These are phyloP conservation scores for Blastobotrys persicus DNA, from an alignment of 1,139 yeast species.

Conservation along the genomic window DNA sequence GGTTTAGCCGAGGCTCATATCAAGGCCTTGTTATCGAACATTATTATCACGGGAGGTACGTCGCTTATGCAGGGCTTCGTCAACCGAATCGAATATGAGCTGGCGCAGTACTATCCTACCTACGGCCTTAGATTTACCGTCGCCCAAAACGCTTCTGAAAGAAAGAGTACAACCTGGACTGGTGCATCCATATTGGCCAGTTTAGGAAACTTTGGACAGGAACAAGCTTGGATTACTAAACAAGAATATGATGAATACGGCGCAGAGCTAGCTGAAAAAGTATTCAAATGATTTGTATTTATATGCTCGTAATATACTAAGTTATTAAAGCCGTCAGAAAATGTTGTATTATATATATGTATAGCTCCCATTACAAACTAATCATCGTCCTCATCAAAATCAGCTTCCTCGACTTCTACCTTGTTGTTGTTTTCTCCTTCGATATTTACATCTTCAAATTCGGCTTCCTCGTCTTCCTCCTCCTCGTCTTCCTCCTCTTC, in stretches of 20 bases:
- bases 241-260: conserved; percentile 20
- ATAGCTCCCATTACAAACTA: conserved; percentile 14
- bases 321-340: not conserved
- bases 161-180: conserved; percentile 86
- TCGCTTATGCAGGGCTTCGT: conserved; percentile 80
- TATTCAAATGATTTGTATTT: conserved; percentile 13
- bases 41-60: conserved; percentile 85
- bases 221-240: conserved; percentile 18
- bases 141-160: conserved; percentile 73
- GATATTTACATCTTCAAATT: conserved; percentile 22
- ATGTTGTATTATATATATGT: conserved; percentile 4
- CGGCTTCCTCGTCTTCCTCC: conserved; percentile 38
- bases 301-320: conserved; percentile 1
- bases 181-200: conserved; percentile 93
- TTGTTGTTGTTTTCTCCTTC: conserved; percentile 3
- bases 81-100: conserved; percentile 72
- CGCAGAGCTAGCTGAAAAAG: conserved; percentile 16
- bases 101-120: conserved; percentile 65
- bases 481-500: conserved; percentile 41
- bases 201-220: conserved; percentile 65
- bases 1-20: conserved; percentile 12
- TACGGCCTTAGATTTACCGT: conserved; percentile 64
- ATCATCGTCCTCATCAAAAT: conserved; percentile 21
- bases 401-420: conserved; percentile 17
- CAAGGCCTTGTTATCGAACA: conserved; percentile 82